Evolutionary conservation across 2,329 filamentous ascomycete species (phyloP).

Genomic region (Scedosporium apiospermum): DNA sequence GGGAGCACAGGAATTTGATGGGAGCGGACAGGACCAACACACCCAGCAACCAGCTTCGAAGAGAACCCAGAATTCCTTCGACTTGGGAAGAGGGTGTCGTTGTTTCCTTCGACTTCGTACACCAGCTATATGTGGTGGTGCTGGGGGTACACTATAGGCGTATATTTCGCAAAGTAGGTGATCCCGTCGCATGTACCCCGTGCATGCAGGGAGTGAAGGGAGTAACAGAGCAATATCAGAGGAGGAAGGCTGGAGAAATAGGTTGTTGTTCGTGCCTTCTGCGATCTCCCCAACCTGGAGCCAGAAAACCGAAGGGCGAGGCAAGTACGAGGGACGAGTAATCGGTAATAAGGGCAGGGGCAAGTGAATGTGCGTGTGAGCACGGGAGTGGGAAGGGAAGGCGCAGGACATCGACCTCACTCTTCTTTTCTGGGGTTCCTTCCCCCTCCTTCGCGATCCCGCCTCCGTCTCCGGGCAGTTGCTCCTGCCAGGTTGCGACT

Average conservation of each 20-base stretch:
- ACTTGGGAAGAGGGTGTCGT: neutral
- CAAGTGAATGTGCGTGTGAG: no score
- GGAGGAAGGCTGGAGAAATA: neutral
- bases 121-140: neutral
- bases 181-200: neutral
- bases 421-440: neutral
- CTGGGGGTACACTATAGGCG: neutral
- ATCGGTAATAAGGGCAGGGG: neutral
- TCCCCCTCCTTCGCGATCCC: neutral
- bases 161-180: neutral
- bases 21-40: neutral
- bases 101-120: neutral
- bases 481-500: neutral
- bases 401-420: neutral
- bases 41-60: neutral
- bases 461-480: neutral
- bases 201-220: neutral
- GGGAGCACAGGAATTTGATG: no score
- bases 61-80: neutral
- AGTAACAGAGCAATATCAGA: no score
- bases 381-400: no score
- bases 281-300: neutral
- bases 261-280: neutral
- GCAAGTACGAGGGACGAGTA: neutral
- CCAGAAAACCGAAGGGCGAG: neutral